A percentile compares a stretch with the other conserved stretches of the same genome.
Evolutionary conservation across 192 early-diverging fungal species (phyloP).

Genomic region (Backusella tuberculispora): DNA sequence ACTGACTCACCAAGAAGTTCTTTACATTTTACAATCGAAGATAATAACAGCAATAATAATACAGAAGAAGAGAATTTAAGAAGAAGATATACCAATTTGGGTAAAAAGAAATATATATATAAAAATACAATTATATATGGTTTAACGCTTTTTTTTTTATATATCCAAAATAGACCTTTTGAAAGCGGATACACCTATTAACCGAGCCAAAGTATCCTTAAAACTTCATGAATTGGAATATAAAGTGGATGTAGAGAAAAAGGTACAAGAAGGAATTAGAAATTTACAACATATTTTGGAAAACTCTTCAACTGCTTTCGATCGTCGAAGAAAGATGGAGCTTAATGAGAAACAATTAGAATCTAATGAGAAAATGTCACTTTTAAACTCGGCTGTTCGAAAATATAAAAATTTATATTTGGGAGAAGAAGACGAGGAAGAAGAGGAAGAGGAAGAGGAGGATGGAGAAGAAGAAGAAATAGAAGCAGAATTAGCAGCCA

Average conservation of each 20-base stretch:
- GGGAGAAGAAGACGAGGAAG: slow-evolving; percentile 63
- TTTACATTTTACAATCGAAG: neutral
- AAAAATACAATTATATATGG: too few relatives aligned
- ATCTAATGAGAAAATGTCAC: slow-evolving; percentile 74
- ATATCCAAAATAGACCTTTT: slow-evolving; percentile 51
- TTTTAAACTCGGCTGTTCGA: slow-evolving; percentile 75
- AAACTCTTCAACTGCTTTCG: slow-evolving; percentile 40
- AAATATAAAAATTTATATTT: slow-evolving; percentile 88
- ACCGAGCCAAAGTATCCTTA: slow-evolving; percentile 68
- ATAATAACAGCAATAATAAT: neutral
- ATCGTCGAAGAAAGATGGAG: slow-evolving; percentile 54
- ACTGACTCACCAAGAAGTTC: neutral
- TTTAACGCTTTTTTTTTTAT: neutral
- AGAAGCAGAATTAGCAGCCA: neutral
- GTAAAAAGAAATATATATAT: neutral
- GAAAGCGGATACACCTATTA: slow-evolving; percentile 69
- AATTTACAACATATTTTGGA: slow-evolving; percentile 26
- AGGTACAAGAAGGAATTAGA: slow-evolving; percentile 80
- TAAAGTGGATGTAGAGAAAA: slow-evolving; percentile 93
- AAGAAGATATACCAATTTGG: slow-evolving; percentile 23
- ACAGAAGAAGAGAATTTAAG: slow-evolving; percentile 2
- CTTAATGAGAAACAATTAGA: slow-evolving; percentile 57
- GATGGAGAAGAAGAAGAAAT: neutral
- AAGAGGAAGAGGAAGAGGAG: neutral
- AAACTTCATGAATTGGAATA: slow-evolving; percentile 87